Evolutionary conservation across 129 eudicot genomes (phyloP), one percentile per base, ranked within the genome.

Genomic region (Helianthus tuberosus): DNA sequence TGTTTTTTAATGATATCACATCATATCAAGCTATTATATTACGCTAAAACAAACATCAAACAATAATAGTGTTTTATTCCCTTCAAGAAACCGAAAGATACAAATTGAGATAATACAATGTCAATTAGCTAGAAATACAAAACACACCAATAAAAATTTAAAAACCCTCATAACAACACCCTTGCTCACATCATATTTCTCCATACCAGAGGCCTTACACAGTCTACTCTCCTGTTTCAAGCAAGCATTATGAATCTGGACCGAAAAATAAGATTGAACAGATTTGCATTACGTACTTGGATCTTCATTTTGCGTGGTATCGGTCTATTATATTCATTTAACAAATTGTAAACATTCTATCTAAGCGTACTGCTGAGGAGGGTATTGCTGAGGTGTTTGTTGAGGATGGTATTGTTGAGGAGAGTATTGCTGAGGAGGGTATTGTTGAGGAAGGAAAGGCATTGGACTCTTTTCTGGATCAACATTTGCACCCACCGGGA

Each of bases 401-500:
- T 32, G 4, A 32, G 36, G 36, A 3, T 57, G 11, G 8, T 27
- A 14, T 16, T 29, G 55, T 15, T 61, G 76, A 7, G 68, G 68
- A 53, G 59, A 73, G 13, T 57, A 58, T 8, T 48, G 70, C 11
- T 65, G 80, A 27, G 73, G 64, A 3, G 36, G 64, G n/a, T 58
- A 25, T 25, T 58, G 64, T 12, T 58, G 64, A 27, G 32, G 64
- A 25, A 39, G 64, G 64, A 59, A 59, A 25, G 38, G 44, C 64
- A 5, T 36, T 54, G 47, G 38, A 12, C 39, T 75, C 29, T 75
- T 75, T 54, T 75, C 80, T 1, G 23, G 48, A 55, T 75, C 80
- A 3, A 66, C 78, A 48, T 74, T 16, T 32, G 62, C 12, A 48
- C 78, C 62, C 50, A 62, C 6, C 4, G 57, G 80, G 14, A 43